These are phyloP conservation scores for Peniophora sp. DNA, from an alignment of 1,284 basidiomycete genomes.

Conservation along the genomic window DNA sequence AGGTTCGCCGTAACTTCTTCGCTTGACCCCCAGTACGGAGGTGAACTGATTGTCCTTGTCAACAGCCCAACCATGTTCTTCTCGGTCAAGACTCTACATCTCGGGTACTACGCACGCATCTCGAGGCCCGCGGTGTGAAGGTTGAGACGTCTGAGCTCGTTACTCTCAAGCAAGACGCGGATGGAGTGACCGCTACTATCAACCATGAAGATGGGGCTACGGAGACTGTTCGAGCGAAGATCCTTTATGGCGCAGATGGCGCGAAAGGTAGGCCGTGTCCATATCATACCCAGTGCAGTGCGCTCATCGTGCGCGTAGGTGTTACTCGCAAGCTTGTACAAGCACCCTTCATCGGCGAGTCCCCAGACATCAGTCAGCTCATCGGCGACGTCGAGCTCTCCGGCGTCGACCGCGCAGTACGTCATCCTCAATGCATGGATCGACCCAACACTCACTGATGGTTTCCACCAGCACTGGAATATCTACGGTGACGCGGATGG, in stretches of 20 bases:
- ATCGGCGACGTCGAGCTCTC: conserved; percentile 22
- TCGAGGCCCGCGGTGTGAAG: conserved; percentile 15
- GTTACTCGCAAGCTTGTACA: background rate
- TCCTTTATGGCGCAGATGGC: conserved; percentile 30
- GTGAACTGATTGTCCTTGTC: conserved; percentile 4
- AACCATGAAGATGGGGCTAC: background rate
- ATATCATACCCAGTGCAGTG: background rate
- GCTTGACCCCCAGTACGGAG: background rate
- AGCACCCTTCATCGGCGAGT: conserved; percentile 23
- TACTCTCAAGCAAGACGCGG: conserved; percentile 2
- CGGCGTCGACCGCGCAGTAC: conserved; percentile 16
- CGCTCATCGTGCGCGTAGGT: background rate
- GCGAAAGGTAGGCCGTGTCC: conserved; percentile 20
- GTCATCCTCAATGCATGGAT: conserved; percentile 1
- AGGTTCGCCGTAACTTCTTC: conserved; percentile 8
- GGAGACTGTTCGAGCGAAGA: conserved; percentile 14
- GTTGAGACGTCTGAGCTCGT: conserved; percentile 24
- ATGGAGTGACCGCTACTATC: background rate
- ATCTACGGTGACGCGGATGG: conserved; percentile 16
- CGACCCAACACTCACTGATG: background rate
- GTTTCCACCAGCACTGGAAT: conserved; percentile 19
- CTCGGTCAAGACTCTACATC: conserved; percentile 22
- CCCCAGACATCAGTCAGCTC: conserved; percentile 18
- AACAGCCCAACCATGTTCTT: conserved; percentile 1
- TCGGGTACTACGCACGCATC: conserved; percentile 20